A percentile compares a stretch with the other conserved stretches of the same genome.
These are phyloP conservation scores for Komagataella pseudopastoris DNA, from an alignment of 805 yeast genomes.

Conservation along the genomic window DNA sequence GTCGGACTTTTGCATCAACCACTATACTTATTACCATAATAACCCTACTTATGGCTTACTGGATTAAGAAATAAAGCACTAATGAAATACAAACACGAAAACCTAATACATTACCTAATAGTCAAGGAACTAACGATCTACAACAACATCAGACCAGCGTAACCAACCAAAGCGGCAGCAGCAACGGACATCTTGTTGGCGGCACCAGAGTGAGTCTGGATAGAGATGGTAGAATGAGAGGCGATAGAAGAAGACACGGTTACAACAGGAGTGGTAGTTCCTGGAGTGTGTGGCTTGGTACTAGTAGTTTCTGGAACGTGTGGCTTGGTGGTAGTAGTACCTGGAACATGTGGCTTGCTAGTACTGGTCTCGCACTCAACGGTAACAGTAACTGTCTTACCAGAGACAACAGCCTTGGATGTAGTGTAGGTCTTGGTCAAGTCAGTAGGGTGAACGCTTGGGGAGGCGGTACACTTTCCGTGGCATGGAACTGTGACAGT, in stretches of 20 bases:
- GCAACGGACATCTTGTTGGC: slow-evolving; percentile 6
- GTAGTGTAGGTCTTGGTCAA: slow-evolving; percentile 6
- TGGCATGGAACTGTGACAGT: slow-evolving; percentile 9
- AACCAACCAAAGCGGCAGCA: slow-evolving; percentile 9
- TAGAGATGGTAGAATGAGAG: not conserved
- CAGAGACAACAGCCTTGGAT: slow-evolving; percentile 2
- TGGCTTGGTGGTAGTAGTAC: not conserved
- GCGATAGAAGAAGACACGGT: not conserved
- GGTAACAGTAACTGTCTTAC: slow-evolving; percentile 4
- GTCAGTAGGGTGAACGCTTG: not conserved
- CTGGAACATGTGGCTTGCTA: not conserved
- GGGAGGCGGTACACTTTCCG: slow-evolving; percentile 4
- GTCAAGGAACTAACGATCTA: not conserved
- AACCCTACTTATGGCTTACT: not conserved
- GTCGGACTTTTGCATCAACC: not conserved
- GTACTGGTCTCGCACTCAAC: slow-evolving; percentile 1
- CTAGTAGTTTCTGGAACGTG: not conserved
- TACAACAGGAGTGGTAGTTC: not conserved
- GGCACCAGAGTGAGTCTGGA: slow-evolving; percentile 5
- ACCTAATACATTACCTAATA: not conserved
- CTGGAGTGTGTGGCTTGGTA: not conserved
- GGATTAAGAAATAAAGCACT: not conserved
- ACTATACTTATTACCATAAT: not conserved
- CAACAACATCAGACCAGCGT: slow-evolving; percentile 9
- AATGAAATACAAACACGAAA: not conserved